Percentiles rank a stretch among this genome's conserved stretches.
These are phyloP conservation scores for Moesziomyces globuligerus DNA, from an alignment of 1,284 basidiomycete genomes.

Conservation along the genomic window DNA sequence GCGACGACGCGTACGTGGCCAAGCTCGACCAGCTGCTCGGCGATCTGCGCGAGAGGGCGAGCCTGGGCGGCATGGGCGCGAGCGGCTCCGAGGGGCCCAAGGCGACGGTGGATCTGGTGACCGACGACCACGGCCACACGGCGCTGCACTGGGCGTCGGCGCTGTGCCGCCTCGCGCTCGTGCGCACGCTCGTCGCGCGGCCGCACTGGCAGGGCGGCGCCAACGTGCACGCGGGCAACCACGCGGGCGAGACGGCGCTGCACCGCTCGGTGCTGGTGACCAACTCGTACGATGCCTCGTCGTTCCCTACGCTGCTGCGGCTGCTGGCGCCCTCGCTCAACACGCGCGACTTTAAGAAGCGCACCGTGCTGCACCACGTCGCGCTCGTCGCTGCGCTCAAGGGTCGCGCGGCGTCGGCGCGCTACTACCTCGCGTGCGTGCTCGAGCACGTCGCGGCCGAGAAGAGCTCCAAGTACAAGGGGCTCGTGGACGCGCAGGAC, in stretches of 20 bases:
- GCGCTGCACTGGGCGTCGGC: slow-evolving; percentile 93
- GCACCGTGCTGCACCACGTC: slow-evolving; percentile 93
- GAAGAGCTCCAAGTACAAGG: slow-evolving; percentile 68
- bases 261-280: slow-evolving; percentile 91
- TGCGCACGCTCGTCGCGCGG: slow-evolving; percentile 70
- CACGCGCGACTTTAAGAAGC: slow-evolving; percentile 88
- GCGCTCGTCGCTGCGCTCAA: slow-evolving; percentile 89
- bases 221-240: slow-evolving; percentile 72
- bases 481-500: slow-evolving; percentile 90
- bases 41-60: slow-evolving; percentile 47
- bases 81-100: slow-evolving; percentile 76
- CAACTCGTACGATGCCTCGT: slow-evolving; percentile 80
- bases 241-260: slow-evolving; percentile 91
- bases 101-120: slow-evolving; percentile 73
- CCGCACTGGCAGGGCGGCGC: slow-evolving; percentile 69
- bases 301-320: slow-evolving; percentile 77
- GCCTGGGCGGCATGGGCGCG: slow-evolving; percentile 70
- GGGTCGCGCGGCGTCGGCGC: slow-evolving; percentile 82
- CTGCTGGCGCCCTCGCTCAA: slow-evolving; percentile 78
- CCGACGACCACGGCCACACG: slow-evolving; percentile 92
- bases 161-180: slow-evolving; percentile 73
- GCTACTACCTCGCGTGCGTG: slow-evolving; percentile 91
- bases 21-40: slow-evolving; percentile 44
- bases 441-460: slow-evolving; percentile 74
- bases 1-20: slow-evolving; percentile 19